These are phyloP conservation scores for Rosellinia necatrix DNA, from an alignment of 2,329 filamentous ascomycete species.

Conservation along the genomic window DNA sequence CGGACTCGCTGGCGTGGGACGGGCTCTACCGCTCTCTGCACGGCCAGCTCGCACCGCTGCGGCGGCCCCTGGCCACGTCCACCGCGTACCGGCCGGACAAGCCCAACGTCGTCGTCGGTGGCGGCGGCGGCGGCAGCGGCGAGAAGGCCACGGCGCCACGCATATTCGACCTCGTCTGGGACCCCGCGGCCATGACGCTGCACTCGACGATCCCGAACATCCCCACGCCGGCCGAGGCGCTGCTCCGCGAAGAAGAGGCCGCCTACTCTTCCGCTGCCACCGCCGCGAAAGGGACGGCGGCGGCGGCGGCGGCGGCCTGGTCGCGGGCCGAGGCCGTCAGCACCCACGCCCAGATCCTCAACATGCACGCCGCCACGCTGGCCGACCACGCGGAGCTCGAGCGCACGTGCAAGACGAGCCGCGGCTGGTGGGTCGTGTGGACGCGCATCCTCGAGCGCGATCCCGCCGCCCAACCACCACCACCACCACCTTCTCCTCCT, in stretches of 20 bases:
- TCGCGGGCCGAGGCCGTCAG: slow-evolving; percentile 66
- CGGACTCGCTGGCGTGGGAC: slow-evolving; percentile 61
- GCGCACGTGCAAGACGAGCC: slow-evolving; percentile 67
- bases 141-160: slow-evolving; percentile 43
- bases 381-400: slow-evolving; percentile 54
- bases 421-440: slow-evolving; percentile 75
- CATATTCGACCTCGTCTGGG: slow-evolving; percentile 68
- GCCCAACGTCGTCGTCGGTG: slow-evolving; percentile 48
- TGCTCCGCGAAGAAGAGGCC: no score
- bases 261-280: no score
- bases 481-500: no score
- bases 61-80: slow-evolving; percentile 60
- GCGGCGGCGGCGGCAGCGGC: no score
- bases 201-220: slow-evolving; percentile 71
- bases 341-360: slow-evolving; percentile 67
- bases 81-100: slow-evolving; percentile 61
- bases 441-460: slow-evolving; percentile 53
- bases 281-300: no score
- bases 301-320: slow-evolving; percentile 52
- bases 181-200: slow-evolving; percentile 59
- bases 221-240: slow-evolving; percentile 50
- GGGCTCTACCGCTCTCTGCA: slow-evolving; percentile 64
- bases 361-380: slow-evolving; percentile 56
- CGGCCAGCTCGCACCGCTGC: slow-evolving; percentile 62
- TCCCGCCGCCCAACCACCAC: neutral